Evolutionary conservation across 2,329 filamentous ascomycete genomes (phyloP), one percentile per base, ranked within the genome.

Genomic region (Ciborinia camelliae): DNA sequence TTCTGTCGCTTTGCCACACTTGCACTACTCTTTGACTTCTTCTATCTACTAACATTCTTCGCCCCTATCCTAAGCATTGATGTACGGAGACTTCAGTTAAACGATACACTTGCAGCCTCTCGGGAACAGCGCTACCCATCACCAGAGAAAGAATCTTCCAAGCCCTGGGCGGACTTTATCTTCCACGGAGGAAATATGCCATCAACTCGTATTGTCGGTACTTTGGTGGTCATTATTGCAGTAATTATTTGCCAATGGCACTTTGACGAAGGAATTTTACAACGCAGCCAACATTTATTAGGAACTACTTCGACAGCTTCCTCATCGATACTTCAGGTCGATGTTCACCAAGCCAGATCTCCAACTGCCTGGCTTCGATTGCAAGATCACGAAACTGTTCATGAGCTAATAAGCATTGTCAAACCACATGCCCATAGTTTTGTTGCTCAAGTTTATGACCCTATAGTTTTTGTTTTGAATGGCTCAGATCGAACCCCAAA

Each of bases 41-140:
- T 92, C 71, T 92, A 90, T 72, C 81, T 92, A 28, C 83, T 91
- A 9, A 93, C 90, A 0, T 93, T 92, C 77, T 93, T 94, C 72
- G 80, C 92, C 4, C 86, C 90, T 1, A 89, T 94, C 15, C 79
- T 94, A 30, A 92, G 89, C 71, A 87, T 94, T 51, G 90, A 94
- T 74, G 89, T 94, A 12, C 84, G 87, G 28, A 83, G 90, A 69
- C 86, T 89, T 65, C 90, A 94, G 77, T 90, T 94, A 73, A 87
- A 88, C 2, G 78, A 93, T 12, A 85, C 80, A 41, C 65, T 68
- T 70, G 82, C 80, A 2, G 80, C 81, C 0, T 78, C 81, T 47
- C 78, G 79, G 18, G 76, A 73, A 52, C 72, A 72, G 30, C 68
- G 67, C 23, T 64, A 68, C 20, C 32, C 64, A 18, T 66, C 70